These are phyloP conservation scores for Rhizoclosmatium globosum DNA, from an alignment of 192 early-diverging fungal species.

Conservation along the genomic window DNA sequence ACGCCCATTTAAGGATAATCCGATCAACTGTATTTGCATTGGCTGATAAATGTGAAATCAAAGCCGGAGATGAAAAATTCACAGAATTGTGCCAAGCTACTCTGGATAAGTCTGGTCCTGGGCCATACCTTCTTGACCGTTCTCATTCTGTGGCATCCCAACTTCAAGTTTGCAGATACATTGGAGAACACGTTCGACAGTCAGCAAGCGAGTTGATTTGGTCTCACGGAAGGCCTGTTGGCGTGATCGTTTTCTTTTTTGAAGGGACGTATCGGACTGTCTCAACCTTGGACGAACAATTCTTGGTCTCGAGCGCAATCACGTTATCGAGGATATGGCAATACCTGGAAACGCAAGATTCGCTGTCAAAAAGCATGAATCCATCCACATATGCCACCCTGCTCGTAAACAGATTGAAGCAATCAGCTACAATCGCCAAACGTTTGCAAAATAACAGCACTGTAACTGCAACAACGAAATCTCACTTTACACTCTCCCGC, in stretches of 20 bases:
- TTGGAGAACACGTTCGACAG: constrained; percentile 32
- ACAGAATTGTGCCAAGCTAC: constrained; percentile 26
- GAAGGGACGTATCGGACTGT: constrained; percentile 24
- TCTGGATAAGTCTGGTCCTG: constrained; percentile 20
- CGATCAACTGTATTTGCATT: constrained; percentile 33
- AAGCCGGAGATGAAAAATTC: constrained; percentile 34
- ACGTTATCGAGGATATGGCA: constrained; percentile 28
- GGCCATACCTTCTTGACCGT: constrained; percentile 24
- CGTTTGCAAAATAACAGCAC: neutral
- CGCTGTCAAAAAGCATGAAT: constrained; percentile 21
- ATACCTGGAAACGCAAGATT: constrained; percentile 28
- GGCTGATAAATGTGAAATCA: constrained; percentile 31
- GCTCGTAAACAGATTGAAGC: constrained; percentile 8
- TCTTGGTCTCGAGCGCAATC: constrained; percentile 8
- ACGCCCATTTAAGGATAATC: constrained; percentile 9
- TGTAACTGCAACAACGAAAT: neutral
- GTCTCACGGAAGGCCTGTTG: constrained; percentile 35
- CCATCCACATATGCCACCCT: constrained; percentile 1
- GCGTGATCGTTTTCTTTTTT: constrained; percentile 28
- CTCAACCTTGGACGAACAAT: constrained; percentile 26
- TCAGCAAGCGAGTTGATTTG: constrained; percentile 32
- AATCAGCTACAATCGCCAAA: neutral
- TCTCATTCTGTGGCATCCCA: constrained; percentile 20
- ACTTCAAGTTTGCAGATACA: constrained; percentile 35
- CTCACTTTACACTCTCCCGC: neutral